Conservation (phyloP, 352 stramenopile genomes). For the Phytophthora tentaculata region DNA sequence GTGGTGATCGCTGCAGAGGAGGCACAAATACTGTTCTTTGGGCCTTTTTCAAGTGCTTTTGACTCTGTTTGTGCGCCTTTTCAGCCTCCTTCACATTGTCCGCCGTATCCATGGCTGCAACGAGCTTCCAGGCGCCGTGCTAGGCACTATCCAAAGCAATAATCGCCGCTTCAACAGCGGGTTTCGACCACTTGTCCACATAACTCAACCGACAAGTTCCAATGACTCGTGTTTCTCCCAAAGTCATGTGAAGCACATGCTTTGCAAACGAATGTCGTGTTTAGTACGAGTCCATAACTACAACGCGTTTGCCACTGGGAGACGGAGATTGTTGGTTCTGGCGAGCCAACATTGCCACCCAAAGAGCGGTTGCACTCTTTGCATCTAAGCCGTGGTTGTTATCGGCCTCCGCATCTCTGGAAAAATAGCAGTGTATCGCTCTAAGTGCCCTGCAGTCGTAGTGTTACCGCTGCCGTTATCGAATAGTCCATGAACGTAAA, state of each 20-base stretch:
- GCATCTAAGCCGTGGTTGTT: background rate
- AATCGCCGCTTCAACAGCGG: conserved; percentile 1
- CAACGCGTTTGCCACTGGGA: conserved; percentile 2
- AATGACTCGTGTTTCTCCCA: background rate
- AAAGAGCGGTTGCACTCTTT: conserved; percentile 3
- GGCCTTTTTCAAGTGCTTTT: background rate
- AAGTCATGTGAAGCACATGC: background rate
- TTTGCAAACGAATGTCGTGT: conserved; percentile 2
- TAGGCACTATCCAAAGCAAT: background rate
- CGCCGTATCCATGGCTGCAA: background rate
- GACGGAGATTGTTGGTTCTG: conserved; percentile 2
- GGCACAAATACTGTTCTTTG: conserved; percentile 1
- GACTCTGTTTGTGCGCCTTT: conserved; percentile 7
- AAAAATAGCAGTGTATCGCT: conserved; percentile 3
- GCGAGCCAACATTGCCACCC: background rate
- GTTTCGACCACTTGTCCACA: background rate
- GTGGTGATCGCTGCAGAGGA: background rate
- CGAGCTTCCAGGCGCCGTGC: conserved; percentile 4
- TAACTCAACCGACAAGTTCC: conserved; percentile 1
- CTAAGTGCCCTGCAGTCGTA: background rate
- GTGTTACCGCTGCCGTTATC: conserved; percentile 10
- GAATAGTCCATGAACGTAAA: no score
- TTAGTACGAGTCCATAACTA: conserved; percentile 6
- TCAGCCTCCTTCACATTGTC: conserved; percentile 1
- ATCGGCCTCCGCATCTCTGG: background rate